A percentile compares a stretch with the other conserved stretches of the same genome.
Conservation (phyloP, 257 asterid genomes). For the Solanum neorickii region DNA sequence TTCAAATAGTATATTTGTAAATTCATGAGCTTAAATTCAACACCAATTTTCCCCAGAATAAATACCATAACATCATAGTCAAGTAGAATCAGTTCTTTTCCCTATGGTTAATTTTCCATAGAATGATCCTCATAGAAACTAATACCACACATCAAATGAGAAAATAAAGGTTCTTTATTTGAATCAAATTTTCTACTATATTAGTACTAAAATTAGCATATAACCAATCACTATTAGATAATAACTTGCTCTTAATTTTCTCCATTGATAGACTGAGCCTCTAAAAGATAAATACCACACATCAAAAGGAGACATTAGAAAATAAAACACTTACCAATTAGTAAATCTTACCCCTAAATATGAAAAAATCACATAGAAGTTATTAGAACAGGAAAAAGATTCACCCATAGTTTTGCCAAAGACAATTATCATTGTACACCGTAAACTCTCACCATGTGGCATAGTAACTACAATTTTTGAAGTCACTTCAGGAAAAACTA, state of each 20-base stretch:
- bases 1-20: not conserved
- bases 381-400: not conserved
- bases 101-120: rapidly evolving
- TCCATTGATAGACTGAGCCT: not conserved
- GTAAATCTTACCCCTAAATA: not conserved
- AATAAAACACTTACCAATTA: not conserved
- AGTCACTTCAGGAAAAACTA: not conserved
- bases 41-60: not conserved
- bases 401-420: not conserved
- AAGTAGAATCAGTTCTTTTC: too few relatives aligned
- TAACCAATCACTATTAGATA: not conserved
- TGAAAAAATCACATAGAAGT: not conserved
- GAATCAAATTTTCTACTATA: not conserved
- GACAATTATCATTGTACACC: not conserved
- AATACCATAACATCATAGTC: not conserved
- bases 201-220: too few relatives aligned
- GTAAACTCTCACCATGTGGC: not conserved
- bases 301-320: too few relatives aligned
- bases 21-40: too few relatives aligned
- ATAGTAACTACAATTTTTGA: too few relatives aligned
- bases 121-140: not conserved
- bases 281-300: too few relatives aligned
- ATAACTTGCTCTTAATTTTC: too few relatives aligned
- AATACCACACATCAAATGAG: not conserved
- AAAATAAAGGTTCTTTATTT: too few relatives aligned